Evolutionary conservation across 2,329 filamentous ascomycete species (phyloP), one percentile per base, ranked within the genome.

Genomic region (Apiospora kogelbergensis): DNA sequence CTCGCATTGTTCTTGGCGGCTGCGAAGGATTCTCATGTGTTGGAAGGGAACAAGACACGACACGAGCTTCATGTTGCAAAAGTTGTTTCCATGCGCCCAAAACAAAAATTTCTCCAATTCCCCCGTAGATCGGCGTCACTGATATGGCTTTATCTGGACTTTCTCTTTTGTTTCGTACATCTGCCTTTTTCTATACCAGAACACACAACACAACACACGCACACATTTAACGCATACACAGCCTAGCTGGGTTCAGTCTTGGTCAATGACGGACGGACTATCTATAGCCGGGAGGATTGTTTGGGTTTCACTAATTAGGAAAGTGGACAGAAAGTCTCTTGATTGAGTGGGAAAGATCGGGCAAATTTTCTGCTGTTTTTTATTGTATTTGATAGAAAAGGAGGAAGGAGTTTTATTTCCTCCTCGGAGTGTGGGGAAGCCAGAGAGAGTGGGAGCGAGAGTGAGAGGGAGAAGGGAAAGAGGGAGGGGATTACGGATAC

Each of bases 1-100:
- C 63, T 45, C 44, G 63, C 63, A 65, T 65, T 45, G 63, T 65
- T 65, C 44, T 65, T 33, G 24, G 63, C 41, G 63, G 41, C 44
- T 69, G 65, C 48, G 57, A 69, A 57, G 53, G 57, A 46, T 68
- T 68, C 64, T 60, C 53, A 70, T 48, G 66, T 46, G 60, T 41
- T 66, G 65, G 45, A 45, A 68, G 64, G 63, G 44, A 48, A 60
- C 44, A 70, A 63, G 68, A 70, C 67, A 68, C 63, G 63, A 70
- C 66, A 70, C 68, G 68, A 70, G 42, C 67, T 40, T 63, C 65
- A 67, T 45, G n/a, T 42, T 24, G 60, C 60, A 65, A 65, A 65
- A 65, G 63, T 65, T 45, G 33, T 44, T 44, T 33, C 63, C 41
- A 65, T 45, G 24, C 63, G 30, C 63, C 40, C 63, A 65, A 65